phyloP scores from a whole-genome alignment of 495 filamentous ascomycete species.

The Penicillium cosmopolitanum region DNA sequence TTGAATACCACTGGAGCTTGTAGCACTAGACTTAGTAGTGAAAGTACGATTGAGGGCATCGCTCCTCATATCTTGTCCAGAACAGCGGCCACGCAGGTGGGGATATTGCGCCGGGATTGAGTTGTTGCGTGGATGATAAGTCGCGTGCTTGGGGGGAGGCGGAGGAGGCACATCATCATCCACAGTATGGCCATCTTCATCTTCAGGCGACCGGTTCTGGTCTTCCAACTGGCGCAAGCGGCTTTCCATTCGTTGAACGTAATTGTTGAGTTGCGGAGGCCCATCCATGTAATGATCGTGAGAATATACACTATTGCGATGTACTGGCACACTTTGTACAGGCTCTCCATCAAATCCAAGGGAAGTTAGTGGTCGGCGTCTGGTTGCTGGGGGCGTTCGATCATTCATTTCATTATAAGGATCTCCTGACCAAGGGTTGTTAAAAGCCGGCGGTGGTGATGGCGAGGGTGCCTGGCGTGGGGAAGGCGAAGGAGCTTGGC shows the following conservation, averaged over 20 bases:
- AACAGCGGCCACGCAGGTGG: slow-evolving; percentile 66
- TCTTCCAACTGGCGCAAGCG: slow-evolving; percentile 73
- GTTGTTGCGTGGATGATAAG: slow-evolving; percentile 46
- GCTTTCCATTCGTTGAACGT: slow-evolving; percentile 87
- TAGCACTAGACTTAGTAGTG: slow-evolving; percentile 85
- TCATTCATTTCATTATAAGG: slow-evolving; percentile 70
- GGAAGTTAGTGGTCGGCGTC: slow-evolving; percentile 68
- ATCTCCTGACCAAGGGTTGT: slow-evolving; percentile 90
- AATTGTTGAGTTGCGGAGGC: slow-evolving; percentile 75
- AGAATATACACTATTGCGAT: slow-evolving; percentile 45
- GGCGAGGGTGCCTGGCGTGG: slow-evolving; percentile 51
- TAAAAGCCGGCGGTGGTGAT: slow-evolving; percentile 55
- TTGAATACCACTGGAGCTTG: slow-evolving; percentile 67
- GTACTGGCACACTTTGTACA: slow-evolving; percentile 20
- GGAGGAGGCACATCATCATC: slow-evolving; percentile 61
- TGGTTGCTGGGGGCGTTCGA: slow-evolving; percentile 30
- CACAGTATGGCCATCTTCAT: slow-evolving; percentile 40
- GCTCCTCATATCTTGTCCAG: slow-evolving; percentile 78
- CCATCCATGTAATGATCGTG: slow-evolving; percentile 56
- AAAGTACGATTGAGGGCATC: slow-evolving; percentile 73
- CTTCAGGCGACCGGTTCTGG: slow-evolving; percentile 50
- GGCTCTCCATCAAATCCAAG: slow-evolving; percentile 60
- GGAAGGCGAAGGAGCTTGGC: slow-evolving; percentile 48
- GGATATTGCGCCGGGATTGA: slow-evolving; percentile 47
- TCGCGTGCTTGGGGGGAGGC: slow-evolving; percentile 63